Evolutionary conservation across 1,139 yeast species (phyloP).

Genomic region (Blastobotrys petasosporus): DNA sequence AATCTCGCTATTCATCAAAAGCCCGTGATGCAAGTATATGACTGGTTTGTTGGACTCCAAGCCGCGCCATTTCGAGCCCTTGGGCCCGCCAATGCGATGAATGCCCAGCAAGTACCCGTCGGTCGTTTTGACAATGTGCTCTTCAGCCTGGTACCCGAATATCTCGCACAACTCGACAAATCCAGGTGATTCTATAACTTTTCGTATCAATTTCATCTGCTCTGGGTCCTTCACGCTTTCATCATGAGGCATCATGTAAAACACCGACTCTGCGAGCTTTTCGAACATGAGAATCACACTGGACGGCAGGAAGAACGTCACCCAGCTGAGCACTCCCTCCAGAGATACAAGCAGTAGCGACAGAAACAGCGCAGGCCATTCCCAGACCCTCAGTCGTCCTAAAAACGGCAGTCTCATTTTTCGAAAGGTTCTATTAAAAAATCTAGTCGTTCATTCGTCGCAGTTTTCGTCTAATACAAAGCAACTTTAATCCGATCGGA

Average conservation of each 20-base stretch:
- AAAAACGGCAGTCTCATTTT: constrained; percentile 27
- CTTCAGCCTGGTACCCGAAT: constrained; percentile 61
- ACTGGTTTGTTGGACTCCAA: constrained; percentile 38
- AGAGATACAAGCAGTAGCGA: constrained; percentile 31
- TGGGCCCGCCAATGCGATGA: constrained; percentile 45
- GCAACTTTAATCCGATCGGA: not conserved
- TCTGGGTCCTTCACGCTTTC: constrained; percentile 21
- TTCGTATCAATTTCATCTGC: constrained; percentile 20
- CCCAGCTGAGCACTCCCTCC: constrained; percentile 30
- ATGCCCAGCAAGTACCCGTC: constrained; percentile 52
- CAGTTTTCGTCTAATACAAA: not conserved
- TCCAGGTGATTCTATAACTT: constrained; percentile 35
- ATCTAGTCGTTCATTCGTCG: too few relatives aligned
- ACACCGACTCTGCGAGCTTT: constrained; percentile 16
- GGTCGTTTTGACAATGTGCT: constrained; percentile 59
- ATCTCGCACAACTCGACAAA: constrained; percentile 59
- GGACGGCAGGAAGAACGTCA: constrained; percentile 31
- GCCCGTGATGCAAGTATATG: constrained; percentile 84
- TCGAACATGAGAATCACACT: constrained; percentile 28
- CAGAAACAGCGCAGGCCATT: constrained; percentile 30
- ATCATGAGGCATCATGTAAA: constrained; percentile 12
- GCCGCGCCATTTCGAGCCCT: constrained; percentile 27
- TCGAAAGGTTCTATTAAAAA: too few relatives aligned
- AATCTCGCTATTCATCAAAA: constrained; percentile 83
- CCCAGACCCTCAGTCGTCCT: constrained; percentile 27